Conservation (phyloP, 2,329 filamentous ascomycete genomes). For the Fusarium solani-melongenae region DNA sequence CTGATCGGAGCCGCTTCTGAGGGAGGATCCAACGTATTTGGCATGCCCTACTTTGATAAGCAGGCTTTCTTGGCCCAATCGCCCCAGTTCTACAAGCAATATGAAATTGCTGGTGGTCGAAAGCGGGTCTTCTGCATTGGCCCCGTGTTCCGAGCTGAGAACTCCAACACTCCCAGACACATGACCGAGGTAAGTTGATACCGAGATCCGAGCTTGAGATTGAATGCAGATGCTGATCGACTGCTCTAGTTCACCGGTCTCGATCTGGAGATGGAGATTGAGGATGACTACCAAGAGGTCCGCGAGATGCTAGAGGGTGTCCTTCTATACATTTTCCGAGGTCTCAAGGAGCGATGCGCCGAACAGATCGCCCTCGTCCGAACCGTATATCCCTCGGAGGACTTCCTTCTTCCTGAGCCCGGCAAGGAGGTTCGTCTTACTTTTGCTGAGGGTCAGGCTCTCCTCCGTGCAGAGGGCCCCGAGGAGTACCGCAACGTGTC, state of each 20-base stretch:
- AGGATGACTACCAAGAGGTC: constrained; percentile 80
- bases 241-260: constrained; percentile 77
- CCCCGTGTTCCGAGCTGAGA: constrained; percentile 87
- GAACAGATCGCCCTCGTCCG: constrained; percentile 80
- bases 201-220: neutral
- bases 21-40: constrained; percentile 92
- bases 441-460: constrained; percentile 81
- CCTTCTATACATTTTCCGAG: constrained; percentile 82
- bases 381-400: constrained; percentile 79
- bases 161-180: constrained; percentile 85
- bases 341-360: constrained; percentile 73
- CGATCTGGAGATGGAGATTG: constrained; percentile 91
- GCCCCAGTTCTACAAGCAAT: constrained; percentile 89
- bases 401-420: constrained; percentile 78
- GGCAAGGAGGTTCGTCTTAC: constrained; percentile 82
- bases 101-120: constrained; percentile 82
- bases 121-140: constrained; percentile 83
- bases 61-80: constrained; percentile 84
- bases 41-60: constrained; percentile 88
- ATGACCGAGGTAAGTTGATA: constrained; percentile 74
- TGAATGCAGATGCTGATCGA: constrained; percentile 8
- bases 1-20: constrained; percentile 91
- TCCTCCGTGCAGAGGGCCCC: constrained; percentile 79
- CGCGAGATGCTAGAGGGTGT: constrained; percentile 77
- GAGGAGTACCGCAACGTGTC: constrained; percentile 73